Percentiles rank a stretch among this genome's conserved stretches.
Conservation (phyloP, 495 filamentous ascomycete species). For the Usnea hakonensis region DNA sequence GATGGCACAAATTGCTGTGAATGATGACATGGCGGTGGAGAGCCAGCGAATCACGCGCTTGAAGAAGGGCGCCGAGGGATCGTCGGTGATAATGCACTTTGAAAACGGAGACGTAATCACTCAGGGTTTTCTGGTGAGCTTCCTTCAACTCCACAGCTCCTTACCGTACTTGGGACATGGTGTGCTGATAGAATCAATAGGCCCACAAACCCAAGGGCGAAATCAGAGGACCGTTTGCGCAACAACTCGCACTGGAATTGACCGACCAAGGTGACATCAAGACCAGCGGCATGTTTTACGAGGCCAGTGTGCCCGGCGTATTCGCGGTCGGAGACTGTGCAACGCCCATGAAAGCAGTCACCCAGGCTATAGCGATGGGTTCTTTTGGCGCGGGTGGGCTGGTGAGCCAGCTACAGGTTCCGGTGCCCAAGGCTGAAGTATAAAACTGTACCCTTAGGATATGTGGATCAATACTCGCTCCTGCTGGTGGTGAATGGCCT, state of each 20-base stretch:
- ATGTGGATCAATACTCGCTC: too few species aligned
- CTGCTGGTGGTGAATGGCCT: too few species aligned
- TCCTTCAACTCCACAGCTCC: not conserved
- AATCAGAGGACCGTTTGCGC: conserved; percentile 23
- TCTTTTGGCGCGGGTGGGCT: conserved; percentile 18
- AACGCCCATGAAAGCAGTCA: conserved; percentile 22
- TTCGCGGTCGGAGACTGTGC: conserved; percentile 37
- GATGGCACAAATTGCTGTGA: not conserved
- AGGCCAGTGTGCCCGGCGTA: conserved; percentile 32
- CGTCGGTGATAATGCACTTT: conserved; percentile 13
- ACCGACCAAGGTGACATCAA: conserved; percentile 29
- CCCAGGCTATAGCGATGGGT: conserved; percentile 18
- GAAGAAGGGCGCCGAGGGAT: conserved; percentile 2
- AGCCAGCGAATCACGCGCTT: conserved; percentile 17
- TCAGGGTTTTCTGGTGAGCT: conserved; percentile 20
- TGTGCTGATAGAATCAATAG: not conserved
- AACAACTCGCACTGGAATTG: conserved; percentile 31
- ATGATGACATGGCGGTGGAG: conserved; percentile 14
- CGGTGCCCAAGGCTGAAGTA: too few species aligned
- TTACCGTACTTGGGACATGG: not conserved
- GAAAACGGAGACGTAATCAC: conserved; percentile 11
- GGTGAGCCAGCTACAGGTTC: conserved; percentile 15
- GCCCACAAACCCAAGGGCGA: conserved; percentile 23
- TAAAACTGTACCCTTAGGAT: too few species aligned
- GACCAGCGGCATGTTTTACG: conserved; percentile 26